Base-by-base conservation (phyloP, 306 rosid species). In the Quillaja saponaria region DNA sequence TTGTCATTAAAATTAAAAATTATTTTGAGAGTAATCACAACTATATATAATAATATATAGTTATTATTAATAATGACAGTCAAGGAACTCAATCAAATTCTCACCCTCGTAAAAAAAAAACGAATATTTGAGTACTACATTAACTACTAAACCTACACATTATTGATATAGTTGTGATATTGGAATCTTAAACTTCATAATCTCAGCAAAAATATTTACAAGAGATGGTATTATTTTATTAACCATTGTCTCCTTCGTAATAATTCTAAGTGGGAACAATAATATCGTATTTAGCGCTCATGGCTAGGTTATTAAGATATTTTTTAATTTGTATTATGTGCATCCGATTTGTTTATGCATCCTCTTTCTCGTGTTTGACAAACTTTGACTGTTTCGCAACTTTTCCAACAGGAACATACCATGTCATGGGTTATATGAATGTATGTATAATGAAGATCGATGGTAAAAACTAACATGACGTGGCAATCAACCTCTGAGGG, bases 181-280 rank as follows among this genome's bases (percentile, higher is more conserved):
- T n/a, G n/a, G n/a, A n/a, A n/a, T n/a, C n/a, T n/a, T n/a, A n/a
- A n/a, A n/a, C n/a, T n/a, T n/a, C n/a, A n/a, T n/a, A n/a, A n/a
- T n/a, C n/a, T n/a, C n/a, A n/a, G 7, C 13, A 60, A 25, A 80
- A 76, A 76, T 80, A 80, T 80, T 76, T 80, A 25, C 34, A 69
- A 56, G 16, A 63, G 4, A 14, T 8, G 2, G 13, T 10, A 66
- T 3, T 67, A 28, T 56, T 73, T 79, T 71, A 37, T 48, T 58
- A 25, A 44, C 52, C 10, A 19, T 10, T 18, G 39, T 62, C 61
- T 63, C 25, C 46, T 47, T 41, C n/a, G 18, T 61, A 15, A 72
- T 64, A 59, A 73, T 78, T 73, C 53, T 40, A 39, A 48, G 40
- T 68, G 11, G 11, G 31, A 25, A 25, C 31, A 2, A 4, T 4